phyloP scores from a whole-genome alignment of 2,329 filamentous ascomycete species.

The Nannizziopsis barbatae region DNA sequence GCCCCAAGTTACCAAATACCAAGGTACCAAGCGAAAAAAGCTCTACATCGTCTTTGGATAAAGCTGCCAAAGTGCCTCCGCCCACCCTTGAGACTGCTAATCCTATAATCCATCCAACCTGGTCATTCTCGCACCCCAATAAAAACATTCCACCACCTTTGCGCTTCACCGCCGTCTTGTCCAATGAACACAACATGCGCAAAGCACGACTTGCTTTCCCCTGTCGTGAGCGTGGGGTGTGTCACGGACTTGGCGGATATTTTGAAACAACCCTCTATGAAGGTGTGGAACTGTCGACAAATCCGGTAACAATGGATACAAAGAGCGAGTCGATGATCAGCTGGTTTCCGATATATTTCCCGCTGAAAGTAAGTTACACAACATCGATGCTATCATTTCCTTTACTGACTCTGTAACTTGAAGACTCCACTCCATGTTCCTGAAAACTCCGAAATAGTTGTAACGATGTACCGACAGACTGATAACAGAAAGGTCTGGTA shows the following conservation, averaged over 20 bases:
- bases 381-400: background rate
- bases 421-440: constrained; percentile 79
- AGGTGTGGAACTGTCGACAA: constrained; percentile 77
- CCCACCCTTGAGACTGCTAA: constrained; percentile 26
- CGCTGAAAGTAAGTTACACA: constrained; percentile 60
- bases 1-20: constrained; percentile 8
- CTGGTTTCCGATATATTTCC: constrained; percentile 99
- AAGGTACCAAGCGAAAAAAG: constrained; percentile 11
- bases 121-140: constrained; percentile 37
- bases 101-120: constrained; percentile 34
- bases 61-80: constrained; percentile 11
- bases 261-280: constrained; percentile 92
- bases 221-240: constrained; percentile 65
- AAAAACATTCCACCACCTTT: constrained; percentile 27
- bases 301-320: constrained; percentile 77
- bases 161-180: constrained; percentile 40
- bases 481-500: constrained; percentile 97
- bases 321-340: constrained; percentile 98
- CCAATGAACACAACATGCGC: constrained; percentile 86
- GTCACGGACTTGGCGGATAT: constrained; percentile 85
- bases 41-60: constrained; percentile 1
- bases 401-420: background rate
- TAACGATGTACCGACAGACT: constrained; percentile 93
- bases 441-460: constrained; percentile 69
- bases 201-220: constrained; percentile 68